A percentile compares a stretch with the other conserved stretches of the same genome.
phyloP scores from a whole-genome alignment of 192 early-diverging fungal genomes.

The Backusella circina region DNA sequence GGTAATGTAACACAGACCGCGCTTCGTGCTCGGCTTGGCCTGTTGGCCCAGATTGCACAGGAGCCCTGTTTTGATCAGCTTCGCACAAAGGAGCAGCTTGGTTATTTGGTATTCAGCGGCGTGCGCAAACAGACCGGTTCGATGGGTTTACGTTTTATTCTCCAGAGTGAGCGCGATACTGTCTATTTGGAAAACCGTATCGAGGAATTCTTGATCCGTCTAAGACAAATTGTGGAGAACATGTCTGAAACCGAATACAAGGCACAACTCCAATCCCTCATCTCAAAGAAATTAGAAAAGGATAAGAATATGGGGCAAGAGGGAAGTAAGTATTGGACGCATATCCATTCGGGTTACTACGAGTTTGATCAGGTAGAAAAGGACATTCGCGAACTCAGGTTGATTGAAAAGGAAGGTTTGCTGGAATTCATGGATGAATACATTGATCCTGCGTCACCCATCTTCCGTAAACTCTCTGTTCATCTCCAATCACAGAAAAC shows the following conservation, averaged over 20 bases:
- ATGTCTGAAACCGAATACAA: constrained; percentile 73
- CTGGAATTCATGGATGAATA: constrained; percentile 57
- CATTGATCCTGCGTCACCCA: constrained; percentile 50
- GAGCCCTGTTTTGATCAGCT: constrained; percentile 94
- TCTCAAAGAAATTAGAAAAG: constrained; percentile 74
- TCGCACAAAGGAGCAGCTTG: constrained; percentile 87
- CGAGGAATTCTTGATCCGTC: constrained; percentile 66
- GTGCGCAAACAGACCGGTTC: constrained; percentile 71
- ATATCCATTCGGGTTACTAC: constrained; percentile 78
- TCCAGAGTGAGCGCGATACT: constrained; percentile 87
- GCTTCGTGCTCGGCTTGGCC: constrained; percentile 61
- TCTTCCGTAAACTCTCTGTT: constrained; percentile 60
- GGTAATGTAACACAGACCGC: constrained; percentile 64
- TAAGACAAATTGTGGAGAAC: constrained; percentile 47
- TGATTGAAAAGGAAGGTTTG: constrained; percentile 42
- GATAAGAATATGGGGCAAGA: constrained; percentile 84
- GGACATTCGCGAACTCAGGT: constrained; percentile 58
- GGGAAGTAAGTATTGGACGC: constrained; percentile 67
- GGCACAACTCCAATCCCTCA: constrained; percentile 71
- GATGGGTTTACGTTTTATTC: constrained; percentile 74
- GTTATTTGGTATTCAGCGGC: constrained; percentile 74
- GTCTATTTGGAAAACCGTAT: constrained; percentile 78
- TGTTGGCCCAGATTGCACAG: constrained; percentile 78
- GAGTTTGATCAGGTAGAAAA: constrained; percentile 73
- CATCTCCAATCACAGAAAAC: constrained; percentile 59